Base-by-base conservation (phyloP, 139 green algal genomes). In the Chlamydomonas asymmetrica region DNA sequence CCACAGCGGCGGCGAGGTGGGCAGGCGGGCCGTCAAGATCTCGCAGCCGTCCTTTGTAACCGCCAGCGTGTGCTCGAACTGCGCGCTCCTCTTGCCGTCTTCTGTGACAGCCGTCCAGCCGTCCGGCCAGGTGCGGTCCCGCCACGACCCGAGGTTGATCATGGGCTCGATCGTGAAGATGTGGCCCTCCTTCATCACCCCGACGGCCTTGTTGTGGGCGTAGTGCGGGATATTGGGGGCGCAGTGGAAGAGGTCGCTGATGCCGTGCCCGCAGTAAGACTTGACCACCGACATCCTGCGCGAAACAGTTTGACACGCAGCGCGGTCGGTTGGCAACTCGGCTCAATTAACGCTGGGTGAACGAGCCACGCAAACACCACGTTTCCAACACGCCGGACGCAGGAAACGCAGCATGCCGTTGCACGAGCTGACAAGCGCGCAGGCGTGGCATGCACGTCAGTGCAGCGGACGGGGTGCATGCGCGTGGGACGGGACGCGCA, bases 101-200 rank as follows among this genome's bases (percentile, higher is more conserved):
- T 84, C 74, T 13, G 96, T 99, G 3, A 92, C 89, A 0, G 92
- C 87, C 4, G 96, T 99, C 94, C 96, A 99, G 40, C 93, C 93
- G 65, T 99, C 96, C 0, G 96, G 96, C 96, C 96, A 99, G 31
- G 87, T 94, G 38, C 80, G 77, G 75, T 97, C 93, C 1, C 82
- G 80, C 82, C 90, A 94, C 13, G 68, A 84, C 37, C 92, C 92
- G 8, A 40, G 40, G 38, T 84, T 98, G 76, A 99, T 95, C 96
- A 99, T 99, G 1, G 96, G 96, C 86, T 99, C 96, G 72, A 99
- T 98, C 0, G 96, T 98, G 84, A 99, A 99, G 10, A 93, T 80
- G 71, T 92, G 80, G 5, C 89, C 89, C 64, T 85, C 83, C 82
- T 80, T 71, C 70, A 74, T 68, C 34, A 75, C 37, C 7, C 64